Evolutionary conservation across 116 monocot genomes (phyloP), one percentile per base, ranked within the genome.

Genomic region (Zostera marina): DNA sequence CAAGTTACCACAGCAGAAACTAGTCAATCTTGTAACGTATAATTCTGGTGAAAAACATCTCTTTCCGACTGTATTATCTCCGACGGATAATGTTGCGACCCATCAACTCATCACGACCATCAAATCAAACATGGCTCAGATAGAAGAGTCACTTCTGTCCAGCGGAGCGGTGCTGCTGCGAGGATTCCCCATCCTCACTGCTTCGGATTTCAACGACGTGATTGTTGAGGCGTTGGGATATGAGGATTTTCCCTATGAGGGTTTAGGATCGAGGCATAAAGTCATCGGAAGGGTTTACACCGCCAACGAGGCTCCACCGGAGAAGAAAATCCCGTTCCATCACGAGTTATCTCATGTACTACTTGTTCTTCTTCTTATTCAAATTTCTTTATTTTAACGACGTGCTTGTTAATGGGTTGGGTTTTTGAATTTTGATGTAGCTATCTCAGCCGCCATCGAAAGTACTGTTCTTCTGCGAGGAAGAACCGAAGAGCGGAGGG

Each of bases 241-340:
- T 64, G 81, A 81, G 41, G 88, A 93, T 70, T 48, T 87, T 22
- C 88, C 88, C 3, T 93, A 93, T 64, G 84, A 84, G 14, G 92
- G 92, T 41, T 83, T 83, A 5, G 92, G 87, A 8, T 79, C 93
- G 8, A 77, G 87, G 68, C 76, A 74, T 19, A 88, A 81, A 53
- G 81, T 88, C 11, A 74, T 88, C 24, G 84, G 93, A 43, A 66
- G 93, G 51, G 88, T 93, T 13, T 93, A 77, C 60, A 93, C 93
- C 41, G 93, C 93, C 56, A 93, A 93, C 51, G 93, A 93, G 61
- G 81, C 93, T 22, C 93, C 93, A n/a, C 88, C 93, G 39, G 93
- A 93, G 58, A 78, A 87, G 72, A 79, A 74, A 67, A 93, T 93
- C 63, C 84, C 84, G 12, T 88, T 93, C 56, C 93, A 93, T 64